These are phyloP conservation scores for Inga laurina DNA, from an alignment of 306 rosid species.

Conservation along the genomic window DNA sequence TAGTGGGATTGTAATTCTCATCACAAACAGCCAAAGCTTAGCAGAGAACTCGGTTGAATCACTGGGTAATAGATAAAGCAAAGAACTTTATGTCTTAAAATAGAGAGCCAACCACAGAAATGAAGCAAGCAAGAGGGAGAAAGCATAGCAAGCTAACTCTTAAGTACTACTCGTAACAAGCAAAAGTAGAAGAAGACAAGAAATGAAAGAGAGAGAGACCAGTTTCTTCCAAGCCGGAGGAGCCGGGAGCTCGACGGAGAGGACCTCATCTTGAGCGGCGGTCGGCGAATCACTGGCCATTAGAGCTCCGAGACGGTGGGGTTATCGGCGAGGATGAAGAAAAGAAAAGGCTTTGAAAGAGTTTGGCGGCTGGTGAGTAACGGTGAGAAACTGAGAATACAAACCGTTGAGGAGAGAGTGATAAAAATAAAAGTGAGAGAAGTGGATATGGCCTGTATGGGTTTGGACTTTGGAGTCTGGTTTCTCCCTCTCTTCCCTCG, in stretches of 20 bases:
- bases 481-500: neutral
- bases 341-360: neutral
- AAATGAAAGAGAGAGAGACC: conserved; percentile 46
- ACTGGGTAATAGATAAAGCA: neutral
- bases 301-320: neutral
- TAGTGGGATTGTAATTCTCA: neutral
- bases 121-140: neutral
- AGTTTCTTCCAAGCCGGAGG: conserved; percentile 91
- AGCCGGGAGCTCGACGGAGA: conserved; percentile 87
- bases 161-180: neutral
- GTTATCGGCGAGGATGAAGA: neutral
- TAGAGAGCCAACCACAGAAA: neutral
- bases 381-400: neutral
- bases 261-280: conserved; percentile 51
- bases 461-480: neutral
- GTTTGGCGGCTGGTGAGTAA: neutral
- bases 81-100: neutral
- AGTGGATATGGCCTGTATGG: neutral
- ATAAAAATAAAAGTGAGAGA: too few species aligned
- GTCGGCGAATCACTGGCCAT: conserved; percentile 43
- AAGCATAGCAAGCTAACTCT: neutral
- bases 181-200: neutral
- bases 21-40: conserved; percentile 1
- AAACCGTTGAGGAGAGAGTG: neutral
- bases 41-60: conserved; percentile 25